Conservation (phyloP, 2,329 filamentous ascomycete genomes). For the Beauveria sp. region DNA sequence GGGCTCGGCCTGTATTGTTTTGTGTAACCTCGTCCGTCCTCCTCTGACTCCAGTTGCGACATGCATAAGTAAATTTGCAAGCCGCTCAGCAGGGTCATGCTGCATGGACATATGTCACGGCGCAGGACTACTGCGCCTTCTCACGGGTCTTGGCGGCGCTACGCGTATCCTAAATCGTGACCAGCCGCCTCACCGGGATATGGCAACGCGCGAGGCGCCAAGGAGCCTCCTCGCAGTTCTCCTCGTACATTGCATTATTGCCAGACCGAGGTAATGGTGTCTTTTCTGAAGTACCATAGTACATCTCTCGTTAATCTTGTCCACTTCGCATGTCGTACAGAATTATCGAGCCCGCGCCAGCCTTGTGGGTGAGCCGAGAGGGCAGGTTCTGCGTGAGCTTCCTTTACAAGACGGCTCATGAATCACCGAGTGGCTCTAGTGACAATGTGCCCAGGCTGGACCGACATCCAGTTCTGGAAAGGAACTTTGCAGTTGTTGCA, state of each 20-base stretch:
- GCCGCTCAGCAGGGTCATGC: background rate
- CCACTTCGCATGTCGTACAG: background rate
- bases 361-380: background rate
- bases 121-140: background rate
- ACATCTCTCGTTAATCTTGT: too few species aligned
- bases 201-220: background rate
- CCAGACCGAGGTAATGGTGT: background rate
- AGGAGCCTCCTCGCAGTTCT: background rate
- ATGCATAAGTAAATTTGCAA: conserved; percentile 3
- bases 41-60: background rate
- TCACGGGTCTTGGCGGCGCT: background rate
- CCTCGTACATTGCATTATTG: background rate
- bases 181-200: background rate
- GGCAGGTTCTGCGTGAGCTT: background rate
- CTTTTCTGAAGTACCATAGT: too few species aligned
- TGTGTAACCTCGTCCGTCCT: background rate
- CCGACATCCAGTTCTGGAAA: background rate
- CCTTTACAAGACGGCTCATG: background rate
- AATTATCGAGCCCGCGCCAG: background rate
- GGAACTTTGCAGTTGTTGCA: background rate
- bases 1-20: background rate
- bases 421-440: conserved; percentile 6
- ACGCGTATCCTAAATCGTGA: background rate
- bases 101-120: background rate
- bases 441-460: background rate